Percentiles rank a stretch among this genome's conserved stretches.
Evolutionary conservation across 1,284 basidiomycete genomes (phyloP).

Genomic region (Apiotrichum porosum): DNA sequence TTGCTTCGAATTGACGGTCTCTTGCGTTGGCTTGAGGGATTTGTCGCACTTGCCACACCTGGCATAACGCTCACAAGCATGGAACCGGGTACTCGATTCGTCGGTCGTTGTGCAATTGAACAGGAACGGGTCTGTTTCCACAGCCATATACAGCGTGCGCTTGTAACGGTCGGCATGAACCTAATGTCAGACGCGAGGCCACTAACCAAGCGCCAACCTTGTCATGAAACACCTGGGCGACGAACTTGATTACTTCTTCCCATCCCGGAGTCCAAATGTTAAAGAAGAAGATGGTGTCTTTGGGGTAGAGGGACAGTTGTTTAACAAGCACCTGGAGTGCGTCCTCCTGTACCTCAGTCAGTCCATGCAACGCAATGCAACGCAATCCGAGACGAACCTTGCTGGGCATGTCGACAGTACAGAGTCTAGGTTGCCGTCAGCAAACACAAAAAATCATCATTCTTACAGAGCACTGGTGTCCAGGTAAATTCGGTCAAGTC

Average conservation of each 20-base stretch:
- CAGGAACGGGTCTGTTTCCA: slow-evolving; percentile 60
- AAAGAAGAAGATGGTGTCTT: slow-evolving; percentile 71
- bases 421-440: too few species aligned
- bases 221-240: slow-evolving; percentile 62
- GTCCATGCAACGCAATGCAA: too few species aligned
- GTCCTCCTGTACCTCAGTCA: slow-evolving; percentile 52
- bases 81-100: slow-evolving; percentile 64
- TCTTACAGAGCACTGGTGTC: slow-evolving; percentile 59
- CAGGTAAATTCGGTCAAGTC: slow-evolving; percentile 73
- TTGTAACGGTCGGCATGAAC: slow-evolving; percentile 90
- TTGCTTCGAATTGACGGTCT: too few species aligned
- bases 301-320: slow-evolving; percentile 66
- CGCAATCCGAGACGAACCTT: slow-evolving; percentile 64
- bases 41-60: slow-evolving; percentile 28
- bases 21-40: too few species aligned
- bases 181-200: slow-evolving; percentile 47
- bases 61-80: slow-evolving; percentile 86
- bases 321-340: slow-evolving; percentile 64
- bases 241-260: slow-evolving; percentile 72
- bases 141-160: slow-evolving; percentile 58
- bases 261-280: slow-evolving; percentile 94
- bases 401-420: slow-evolving; percentile 56
- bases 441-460: too few species aligned
- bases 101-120: slow-evolving; percentile 62
- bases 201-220: slow-evolving; percentile 39